Conservation (phyloP, 495 filamentous ascomycete species). For the Baudoinia panamericana region DNA sequence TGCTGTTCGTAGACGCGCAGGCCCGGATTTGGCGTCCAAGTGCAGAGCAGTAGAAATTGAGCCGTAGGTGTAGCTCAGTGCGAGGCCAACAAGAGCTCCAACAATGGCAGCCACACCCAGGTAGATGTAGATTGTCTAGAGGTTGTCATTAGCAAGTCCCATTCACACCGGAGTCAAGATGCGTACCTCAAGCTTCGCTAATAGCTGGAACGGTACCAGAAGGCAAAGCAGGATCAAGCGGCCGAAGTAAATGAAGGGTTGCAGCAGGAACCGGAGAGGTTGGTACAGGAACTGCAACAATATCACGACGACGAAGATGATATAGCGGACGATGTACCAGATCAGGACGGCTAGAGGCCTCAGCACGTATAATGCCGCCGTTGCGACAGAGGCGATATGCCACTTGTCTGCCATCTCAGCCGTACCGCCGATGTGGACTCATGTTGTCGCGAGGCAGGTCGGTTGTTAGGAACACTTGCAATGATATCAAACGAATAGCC, state of each 20-base stretch:
- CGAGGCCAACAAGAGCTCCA: slow-evolving; percentile 39
- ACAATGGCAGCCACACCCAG: slow-evolving; percentile 46
- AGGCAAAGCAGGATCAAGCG: slow-evolving; percentile 24
- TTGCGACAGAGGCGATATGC: too few relatives aligned
- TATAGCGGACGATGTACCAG: slow-evolving; percentile 30
- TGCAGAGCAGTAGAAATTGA: slow-evolving; percentile 5
- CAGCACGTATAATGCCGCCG: slow-evolving; percentile 18
- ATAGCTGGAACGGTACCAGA: slow-evolving; percentile 27
- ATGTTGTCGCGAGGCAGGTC: too few relatives aligned
- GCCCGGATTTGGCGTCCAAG: slow-evolving; percentile 1
- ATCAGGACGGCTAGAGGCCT: too few relatives aligned
- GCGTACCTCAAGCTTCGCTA: slow-evolving; percentile 53
- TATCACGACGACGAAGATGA: slow-evolving; percentile 28
- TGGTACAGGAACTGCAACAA: slow-evolving; percentile 28
- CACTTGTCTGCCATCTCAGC: too few relatives aligned
- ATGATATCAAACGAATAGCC: too few relatives aligned
- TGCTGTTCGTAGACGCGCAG: slow-evolving; percentile 7
- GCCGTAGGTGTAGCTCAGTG: slow-evolving; percentile 30
- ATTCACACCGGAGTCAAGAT: too few relatives aligned
- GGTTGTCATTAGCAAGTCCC: too few relatives aligned
- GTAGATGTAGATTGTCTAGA: slow-evolving; percentile 51
- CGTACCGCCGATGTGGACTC: too few relatives aligned
- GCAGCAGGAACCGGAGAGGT: slow-evolving; percentile 26
- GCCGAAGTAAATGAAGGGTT: slow-evolving; percentile 25
- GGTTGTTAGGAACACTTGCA: too few relatives aligned